Conservation (phyloP, 2,329 filamentous ascomycete genomes). For the Alternaria sp. region DNA sequence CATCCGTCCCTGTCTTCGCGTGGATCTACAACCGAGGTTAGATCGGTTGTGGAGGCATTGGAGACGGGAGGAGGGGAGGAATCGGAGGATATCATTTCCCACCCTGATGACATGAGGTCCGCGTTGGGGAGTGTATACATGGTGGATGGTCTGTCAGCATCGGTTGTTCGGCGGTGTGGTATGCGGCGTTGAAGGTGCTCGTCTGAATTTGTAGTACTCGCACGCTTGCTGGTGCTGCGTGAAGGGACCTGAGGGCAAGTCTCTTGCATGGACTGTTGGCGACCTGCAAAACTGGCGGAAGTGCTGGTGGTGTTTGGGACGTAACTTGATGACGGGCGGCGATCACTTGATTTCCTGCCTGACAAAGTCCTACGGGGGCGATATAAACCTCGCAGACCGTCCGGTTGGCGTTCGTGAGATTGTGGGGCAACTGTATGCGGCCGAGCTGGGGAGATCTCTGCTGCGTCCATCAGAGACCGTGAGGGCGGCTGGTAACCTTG, state of each 20-base stretch:
- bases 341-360: constrained; percentile 17
- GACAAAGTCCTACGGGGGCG: constrained; percentile 16
- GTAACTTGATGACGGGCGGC: constrained; percentile 27
- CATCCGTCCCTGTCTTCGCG: constrained; percentile 20
- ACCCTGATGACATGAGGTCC: constrained; percentile 23
- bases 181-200: constrained; percentile 25
- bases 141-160: constrained; percentile 1
- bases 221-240: constrained; percentile 27
- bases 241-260: constrained; percentile 20
- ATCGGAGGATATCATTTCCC: constrained; percentile 22
- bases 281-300: constrained; percentile 6
- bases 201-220: constrained; percentile 20
- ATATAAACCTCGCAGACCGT: constrained; percentile 34
- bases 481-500: constrained; percentile 9
- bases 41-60: constrained; percentile 24
- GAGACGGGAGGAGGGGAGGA: constrained; percentile 16
- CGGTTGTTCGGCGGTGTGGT: constrained; percentile 22
- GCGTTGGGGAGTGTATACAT: neutral
- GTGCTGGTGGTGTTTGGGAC: constrained; percentile 8
- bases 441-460: constrained; percentile 17
- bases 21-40: constrained; percentile 33
- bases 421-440: constrained; percentile 17
- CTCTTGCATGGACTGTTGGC: constrained; percentile 19
- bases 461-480: constrained; percentile 21
- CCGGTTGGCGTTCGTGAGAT: constrained; percentile 25